Conservation (phyloP, 148 eudicot genomes). For the Fallopia convolvulus region DNA sequence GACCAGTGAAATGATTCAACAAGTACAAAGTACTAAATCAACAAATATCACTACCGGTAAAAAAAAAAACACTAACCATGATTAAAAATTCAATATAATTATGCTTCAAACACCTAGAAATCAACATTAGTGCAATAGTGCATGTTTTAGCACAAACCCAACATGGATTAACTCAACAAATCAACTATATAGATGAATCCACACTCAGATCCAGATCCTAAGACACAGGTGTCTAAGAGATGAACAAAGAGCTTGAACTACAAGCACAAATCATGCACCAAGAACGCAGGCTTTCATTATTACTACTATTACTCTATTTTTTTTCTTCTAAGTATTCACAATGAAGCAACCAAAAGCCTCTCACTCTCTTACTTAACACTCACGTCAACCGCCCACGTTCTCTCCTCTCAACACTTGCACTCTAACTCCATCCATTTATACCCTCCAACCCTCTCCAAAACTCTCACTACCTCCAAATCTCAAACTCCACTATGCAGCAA, state of each 20-base stretch:
- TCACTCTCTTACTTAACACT: constrained; percentile 3
- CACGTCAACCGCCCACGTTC: constrained; percentile 12
- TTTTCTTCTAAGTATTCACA: neutral
- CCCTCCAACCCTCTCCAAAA: neutral
- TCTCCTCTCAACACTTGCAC: no score
- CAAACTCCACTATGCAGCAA: neutral
- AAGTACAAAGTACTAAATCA: no score
- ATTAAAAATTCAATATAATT: no score
- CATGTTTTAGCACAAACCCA: neutral
- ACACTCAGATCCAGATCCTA: neutral
- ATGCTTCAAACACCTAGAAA: no score
- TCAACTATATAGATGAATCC: neutral
- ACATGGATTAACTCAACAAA: neutral
- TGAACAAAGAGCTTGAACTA: neutral
- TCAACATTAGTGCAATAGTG: neutral
- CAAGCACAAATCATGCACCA: constrained; percentile 1
- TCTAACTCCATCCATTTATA: neutral
- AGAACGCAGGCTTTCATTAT: neutral
- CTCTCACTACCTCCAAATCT: neutral
- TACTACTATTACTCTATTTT: neutral
- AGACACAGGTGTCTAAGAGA: neutral
- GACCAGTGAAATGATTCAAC: no score
- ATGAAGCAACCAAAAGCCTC: neutral
- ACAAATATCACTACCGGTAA: no score
- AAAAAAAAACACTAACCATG: no score